Conservation (phyloP, 78 protist species). For the Creolimax fragrantissima region DNA sequence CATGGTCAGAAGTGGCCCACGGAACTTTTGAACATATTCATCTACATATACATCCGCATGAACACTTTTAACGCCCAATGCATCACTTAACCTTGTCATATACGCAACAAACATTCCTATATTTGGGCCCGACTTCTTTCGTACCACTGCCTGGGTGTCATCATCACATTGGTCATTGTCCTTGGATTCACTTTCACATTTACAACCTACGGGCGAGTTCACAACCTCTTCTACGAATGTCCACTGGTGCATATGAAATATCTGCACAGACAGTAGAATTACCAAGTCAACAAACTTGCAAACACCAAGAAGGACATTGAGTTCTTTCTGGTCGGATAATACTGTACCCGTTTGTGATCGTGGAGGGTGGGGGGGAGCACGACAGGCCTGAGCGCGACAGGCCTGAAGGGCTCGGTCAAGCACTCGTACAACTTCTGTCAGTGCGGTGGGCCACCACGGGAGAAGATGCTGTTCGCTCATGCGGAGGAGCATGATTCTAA, state of each 20-base stretch:
- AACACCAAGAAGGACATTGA: not conserved
- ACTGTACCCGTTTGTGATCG: not conserved
- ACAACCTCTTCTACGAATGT: not conserved
- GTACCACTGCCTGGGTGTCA: not conserved
- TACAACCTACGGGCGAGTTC: not conserved
- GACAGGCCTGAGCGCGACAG: not conserved
- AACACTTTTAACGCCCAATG: not conserved
- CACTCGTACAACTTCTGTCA: not conserved
- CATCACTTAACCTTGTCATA: not conserved
- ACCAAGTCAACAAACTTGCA: not conserved
- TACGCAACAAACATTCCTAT: not conserved
- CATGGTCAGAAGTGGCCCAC: not conserved
- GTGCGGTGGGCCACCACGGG: not conserved
- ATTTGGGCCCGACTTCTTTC: not conserved
- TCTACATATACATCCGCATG: too few relatives aligned
- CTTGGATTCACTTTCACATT: too few relatives aligned
- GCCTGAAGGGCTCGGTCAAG: not conserved
- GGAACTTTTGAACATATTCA: too few relatives aligned
- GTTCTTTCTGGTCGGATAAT: not conserved
- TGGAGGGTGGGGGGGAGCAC: not conserved
- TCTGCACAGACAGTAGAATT: not conserved
- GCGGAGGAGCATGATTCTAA: not conserved
- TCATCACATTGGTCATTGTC: too few relatives aligned
- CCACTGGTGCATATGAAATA: not conserved
- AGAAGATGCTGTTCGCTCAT: not conserved